Evolutionary conservation across 192 early-diverging fungal genomes (phyloP).

Genomic region (Coemansia sp.): DNA sequence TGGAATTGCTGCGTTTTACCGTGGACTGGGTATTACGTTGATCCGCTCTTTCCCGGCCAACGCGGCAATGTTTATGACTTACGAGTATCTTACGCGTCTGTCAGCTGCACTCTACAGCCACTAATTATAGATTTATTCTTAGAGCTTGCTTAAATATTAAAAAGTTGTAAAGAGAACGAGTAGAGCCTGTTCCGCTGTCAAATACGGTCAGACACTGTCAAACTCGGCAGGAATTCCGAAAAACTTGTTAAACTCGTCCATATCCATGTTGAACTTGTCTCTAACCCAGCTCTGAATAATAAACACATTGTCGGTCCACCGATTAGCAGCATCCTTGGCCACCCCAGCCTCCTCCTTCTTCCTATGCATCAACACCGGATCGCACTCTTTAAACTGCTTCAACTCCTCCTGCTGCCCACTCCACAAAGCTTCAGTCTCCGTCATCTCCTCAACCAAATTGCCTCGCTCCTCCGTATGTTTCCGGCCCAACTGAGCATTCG

Average conservation of each 20-base stretch:
- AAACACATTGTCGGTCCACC: conserved; percentile 91
- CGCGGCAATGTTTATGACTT: conserved; percentile 95
- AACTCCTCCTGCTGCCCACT: conserved; percentile 58
- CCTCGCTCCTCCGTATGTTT: conserved; percentile 66
- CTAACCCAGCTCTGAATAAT: conserved; percentile 75
- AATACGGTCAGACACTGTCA: conserved; percentile 54
- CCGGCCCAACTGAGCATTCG: conserved; percentile 57
- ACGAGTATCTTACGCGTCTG: conserved; percentile 65
- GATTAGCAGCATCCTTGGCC: conserved; percentile 75
- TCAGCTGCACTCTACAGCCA: conserved; percentile 18
- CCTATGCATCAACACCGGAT: conserved; percentile 68
- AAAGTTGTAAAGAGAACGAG: conserved; percentile 15
- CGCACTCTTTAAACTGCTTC: conserved; percentile 69
- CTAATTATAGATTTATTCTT: background rate
- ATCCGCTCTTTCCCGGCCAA: conserved; percentile 87
- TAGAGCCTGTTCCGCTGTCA: background rate
- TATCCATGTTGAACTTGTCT: conserved; percentile 68
- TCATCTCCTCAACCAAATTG: conserved; percentile 54
- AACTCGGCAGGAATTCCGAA: conserved; percentile 74
- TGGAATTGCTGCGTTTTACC: conserved; percentile 85
- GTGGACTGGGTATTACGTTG: conserved; percentile 92
- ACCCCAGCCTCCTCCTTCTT: conserved; percentile 60
- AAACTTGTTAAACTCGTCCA: conserved; percentile 61
- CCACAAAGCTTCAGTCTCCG: conserved; percentile 52
- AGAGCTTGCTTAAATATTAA: conserved; percentile 1